Evolutionary conservation across 371 early-diverging fungal genomes (phyloP), one percentile per base, ranked within the genome.

Genomic region (Dentiscutata heterogama): DNA sequence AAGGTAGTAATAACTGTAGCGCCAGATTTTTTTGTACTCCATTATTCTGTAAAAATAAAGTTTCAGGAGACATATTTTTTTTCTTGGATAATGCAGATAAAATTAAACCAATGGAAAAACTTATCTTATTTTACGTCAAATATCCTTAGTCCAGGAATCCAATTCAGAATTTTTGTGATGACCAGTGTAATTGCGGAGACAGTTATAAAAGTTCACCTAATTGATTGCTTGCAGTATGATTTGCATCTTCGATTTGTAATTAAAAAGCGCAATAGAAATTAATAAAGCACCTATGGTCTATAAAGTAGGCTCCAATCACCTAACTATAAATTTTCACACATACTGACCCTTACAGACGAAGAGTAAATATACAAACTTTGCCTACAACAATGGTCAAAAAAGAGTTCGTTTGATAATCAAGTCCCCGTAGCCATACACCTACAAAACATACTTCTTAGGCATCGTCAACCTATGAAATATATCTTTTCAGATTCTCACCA

Each of bases 371-470:
- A 70, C 71, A 70, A 70, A 70, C 71, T 70, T 70, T 70, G 42
- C 71, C 71, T 18, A 70, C 71, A 70, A 70, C 71, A 70, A 70
- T 70, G 71, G 71, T 70, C 71, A 70, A 70, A 70, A 42, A 70
- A 70, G 51, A 50, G 51, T 39, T 70, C 51, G n/a, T 20, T 70
- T 70, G 39, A 50, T 46, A 46, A 70, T 46, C 71, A 70, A 70
- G 71, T 70, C 71, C 71, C 71, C 25, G 25, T 70, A 70, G 71
- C 71, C 71, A 70, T 70, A 22, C 71, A 70, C 71, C 71, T 70
- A 70, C 71, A 70, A 70, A 70, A 70, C 71, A 70, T 70, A 70
- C 71, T 70, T 70, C 71, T 70, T 70, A 70, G 71, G 71, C 71
- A 20, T 70, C 42, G 25, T 70, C 71, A 70, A 70, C 71, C 71